phyloP scores from a whole-genome alignment of 2,329 filamentous ascomycete species.

The Talaromyces marneffei region DNA sequence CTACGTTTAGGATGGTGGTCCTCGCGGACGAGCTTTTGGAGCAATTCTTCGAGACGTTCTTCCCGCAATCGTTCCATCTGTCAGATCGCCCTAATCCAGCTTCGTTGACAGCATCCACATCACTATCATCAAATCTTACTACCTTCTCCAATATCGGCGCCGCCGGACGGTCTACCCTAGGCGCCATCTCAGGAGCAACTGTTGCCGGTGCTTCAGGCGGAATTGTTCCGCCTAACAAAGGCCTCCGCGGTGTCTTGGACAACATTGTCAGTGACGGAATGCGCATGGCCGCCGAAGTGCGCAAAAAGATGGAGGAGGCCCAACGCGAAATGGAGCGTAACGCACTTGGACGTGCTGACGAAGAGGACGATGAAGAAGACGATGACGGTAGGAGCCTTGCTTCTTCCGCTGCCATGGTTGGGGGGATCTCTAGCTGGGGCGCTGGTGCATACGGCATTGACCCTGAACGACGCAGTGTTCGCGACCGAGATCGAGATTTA shows the following conservation, averaged over 20 bases:
- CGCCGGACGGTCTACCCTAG: slow-evolving; percentile 34
- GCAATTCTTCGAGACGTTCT: slow-evolving; percentile 94
- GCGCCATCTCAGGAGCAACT: slow-evolving; percentile 33
- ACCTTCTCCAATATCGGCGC: slow-evolving; percentile 71
- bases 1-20: slow-evolving; percentile 98
- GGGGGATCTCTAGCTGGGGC: slow-evolving; percentile 34
- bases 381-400: slow-evolving; percentile 43
- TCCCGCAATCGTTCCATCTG: slow-evolving; percentile 86
- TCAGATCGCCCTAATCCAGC: slow-evolving; percentile 56
- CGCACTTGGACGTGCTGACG: slow-evolving; percentile 61
- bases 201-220: slow-evolving; percentile 51
- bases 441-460: slow-evolving; percentile 48
- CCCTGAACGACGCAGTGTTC: slow-evolving; percentile 57
- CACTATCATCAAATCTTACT: slow-evolving; percentile 65
- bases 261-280: slow-evolving; percentile 98
- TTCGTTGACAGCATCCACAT: slow-evolving; percentile 38
- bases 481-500: slow-evolving; percentile 63
- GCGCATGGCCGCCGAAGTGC: slow-evolving; percentile 87
- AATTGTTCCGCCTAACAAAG: slow-evolving; percentile 60
- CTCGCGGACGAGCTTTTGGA: slow-evolving; percentile 92
- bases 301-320: slow-evolving; percentile 89
- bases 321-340: slow-evolving; percentile 86
- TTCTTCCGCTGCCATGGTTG: slow-evolving; percentile 25
- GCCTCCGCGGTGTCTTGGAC: slow-evolving; percentile 85
- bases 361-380: slow-evolving; percentile 65